Evolutionary conservation across 73 alveolate species (phyloP).

Genomic region (Symbiodinium natans): DNA sequence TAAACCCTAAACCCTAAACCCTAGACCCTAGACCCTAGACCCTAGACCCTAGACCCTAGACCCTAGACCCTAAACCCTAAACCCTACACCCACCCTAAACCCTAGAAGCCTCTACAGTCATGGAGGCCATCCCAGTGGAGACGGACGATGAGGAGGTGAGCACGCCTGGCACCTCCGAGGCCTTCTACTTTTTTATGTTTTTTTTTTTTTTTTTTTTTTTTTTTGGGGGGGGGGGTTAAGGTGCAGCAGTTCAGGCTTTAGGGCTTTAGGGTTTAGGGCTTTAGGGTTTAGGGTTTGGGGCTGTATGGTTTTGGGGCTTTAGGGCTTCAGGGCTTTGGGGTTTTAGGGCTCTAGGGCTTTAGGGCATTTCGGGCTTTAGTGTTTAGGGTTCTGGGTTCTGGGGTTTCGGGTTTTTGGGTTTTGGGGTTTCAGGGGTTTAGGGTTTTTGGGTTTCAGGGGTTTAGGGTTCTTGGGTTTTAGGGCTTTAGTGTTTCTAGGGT

Average conservation of each 20-base stretch:
- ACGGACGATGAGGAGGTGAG: conserved; percentile 93
- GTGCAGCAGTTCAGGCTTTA: neutral
- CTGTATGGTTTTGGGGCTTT: neutral
- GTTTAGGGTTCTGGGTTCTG: too few relatives aligned
- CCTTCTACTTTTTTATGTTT: too few relatives aligned
- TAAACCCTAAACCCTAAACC: too few relatives aligned
- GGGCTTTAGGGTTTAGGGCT: neutral
- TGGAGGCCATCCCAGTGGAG: conserved; percentile 84
- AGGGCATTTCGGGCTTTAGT: too few relatives aligned
- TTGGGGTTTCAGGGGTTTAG: too few relatives aligned
- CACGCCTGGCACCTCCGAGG: conserved; percentile 87
- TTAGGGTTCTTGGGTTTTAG: neutral
- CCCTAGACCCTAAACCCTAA: too few relatives aligned
- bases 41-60: too few relatives aligned
- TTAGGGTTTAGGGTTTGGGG: too few relatives aligned
- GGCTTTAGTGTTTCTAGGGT: neutral
- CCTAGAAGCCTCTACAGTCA: neutral
- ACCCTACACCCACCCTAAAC: neutral
- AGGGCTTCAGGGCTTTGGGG: neutral
- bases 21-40: too few relatives aligned
- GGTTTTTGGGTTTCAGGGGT: neutral
- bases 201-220: too few relatives aligned
- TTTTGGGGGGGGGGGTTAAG: too few relatives aligned
- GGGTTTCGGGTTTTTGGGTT: too few relatives aligned
- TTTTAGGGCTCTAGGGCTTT: neutral